Percentiles rank a stretch among this genome's conserved stretches.
Conservation (phyloP, 2,329 filamentous ascomycete species). For the Tolypocladium capitatum region DNA sequence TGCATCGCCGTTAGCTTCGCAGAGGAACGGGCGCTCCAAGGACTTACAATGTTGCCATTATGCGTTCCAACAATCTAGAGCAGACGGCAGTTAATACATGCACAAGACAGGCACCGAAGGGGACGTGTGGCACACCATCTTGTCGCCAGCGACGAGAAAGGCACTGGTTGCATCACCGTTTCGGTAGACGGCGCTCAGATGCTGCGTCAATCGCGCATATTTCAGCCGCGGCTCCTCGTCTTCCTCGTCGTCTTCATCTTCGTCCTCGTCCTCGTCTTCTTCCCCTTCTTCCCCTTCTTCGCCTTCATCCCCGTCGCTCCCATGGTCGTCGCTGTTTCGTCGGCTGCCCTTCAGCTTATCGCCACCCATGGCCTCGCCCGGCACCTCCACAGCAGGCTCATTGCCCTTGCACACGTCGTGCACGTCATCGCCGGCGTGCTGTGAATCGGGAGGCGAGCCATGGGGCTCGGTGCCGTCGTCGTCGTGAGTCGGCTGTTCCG, state of each 20-base stretch:
- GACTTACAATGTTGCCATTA: constrained; percentile 83
- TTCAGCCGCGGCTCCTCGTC: constrained; percentile 93
- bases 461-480: constrained; percentile 4
- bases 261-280: constrained; percentile 43
- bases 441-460: not conserved
- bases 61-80: constrained; percentile 79
- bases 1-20: constrained; percentile 25
- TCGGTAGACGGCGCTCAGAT: constrained; percentile 69
- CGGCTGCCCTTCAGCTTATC: constrained; percentile 4
- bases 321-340: constrained; percentile 11
- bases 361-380: not conserved
- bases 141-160: constrained; percentile 84
- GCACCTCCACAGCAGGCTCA: not conserved
- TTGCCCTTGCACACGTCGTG: not conserved
- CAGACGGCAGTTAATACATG: constrained; percentile 16
- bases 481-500: constrained; percentile 25
- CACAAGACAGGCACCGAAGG: constrained; percentile 6
- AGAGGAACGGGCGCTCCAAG: not conserved
- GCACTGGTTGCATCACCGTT: constrained; percentile 91
- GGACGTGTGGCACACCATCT: constrained; percentile 57
- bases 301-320: constrained; percentile 13
- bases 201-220: constrained; percentile 75
- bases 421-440: not conserved
- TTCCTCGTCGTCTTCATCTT: constrained; percentile 67
- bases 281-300: constrained; percentile 30